Conservation (phyloP, 345 rosid genomes). For the Bretschneidera sinensis region DNA sequence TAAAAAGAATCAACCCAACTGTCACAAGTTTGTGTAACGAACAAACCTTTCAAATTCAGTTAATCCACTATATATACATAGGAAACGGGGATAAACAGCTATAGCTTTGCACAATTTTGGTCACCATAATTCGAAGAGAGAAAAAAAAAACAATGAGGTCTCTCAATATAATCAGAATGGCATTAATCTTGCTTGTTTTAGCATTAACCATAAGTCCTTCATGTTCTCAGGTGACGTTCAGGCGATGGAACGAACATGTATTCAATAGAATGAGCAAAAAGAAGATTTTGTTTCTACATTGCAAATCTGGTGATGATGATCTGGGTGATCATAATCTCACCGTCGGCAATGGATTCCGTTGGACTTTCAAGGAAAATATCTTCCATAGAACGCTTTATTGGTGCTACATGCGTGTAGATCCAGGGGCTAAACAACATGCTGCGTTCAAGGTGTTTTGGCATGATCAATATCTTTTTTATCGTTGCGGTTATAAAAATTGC, state of each 20-base stretch:
- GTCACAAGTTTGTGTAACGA: too few relatives aligned
- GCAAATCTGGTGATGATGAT: slow-evolving; percentile 34
- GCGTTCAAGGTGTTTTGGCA: slow-evolving; percentile 27
- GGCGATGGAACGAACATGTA: too few relatives aligned
- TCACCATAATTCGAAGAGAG: too few relatives aligned
- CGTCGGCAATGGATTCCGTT: slow-evolving; percentile 1
- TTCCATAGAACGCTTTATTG: slow-evolving; percentile 27
- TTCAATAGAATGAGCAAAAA: slow-evolving; percentile 13
- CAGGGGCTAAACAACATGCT: slow-evolving; percentile 15
- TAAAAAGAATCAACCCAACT: too few relatives aligned
- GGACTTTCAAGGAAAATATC: slow-evolving; percentile 24
- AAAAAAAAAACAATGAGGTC: neutral
- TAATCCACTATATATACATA: too few relatives aligned
- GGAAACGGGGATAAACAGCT: too few relatives aligned
- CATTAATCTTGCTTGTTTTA: neutral
- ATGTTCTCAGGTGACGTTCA: too few relatives aligned
- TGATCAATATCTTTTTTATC: slow-evolving; percentile 20
- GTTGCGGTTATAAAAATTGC: slow-evolving; percentile 29
- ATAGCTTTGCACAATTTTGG: too few relatives aligned
- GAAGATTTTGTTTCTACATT: slow-evolving; percentile 20
- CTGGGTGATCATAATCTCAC: slow-evolving; percentile 19
- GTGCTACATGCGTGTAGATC: slow-evolving; percentile 25
- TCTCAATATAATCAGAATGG: too few relatives aligned
- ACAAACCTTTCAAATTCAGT: too few relatives aligned
- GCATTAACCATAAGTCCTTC: neutral